Evolutionary conservation across 805 yeast species (phyloP), one percentile per base, ranked within the genome.

Genomic region (Candida qinlingensis): DNA sequence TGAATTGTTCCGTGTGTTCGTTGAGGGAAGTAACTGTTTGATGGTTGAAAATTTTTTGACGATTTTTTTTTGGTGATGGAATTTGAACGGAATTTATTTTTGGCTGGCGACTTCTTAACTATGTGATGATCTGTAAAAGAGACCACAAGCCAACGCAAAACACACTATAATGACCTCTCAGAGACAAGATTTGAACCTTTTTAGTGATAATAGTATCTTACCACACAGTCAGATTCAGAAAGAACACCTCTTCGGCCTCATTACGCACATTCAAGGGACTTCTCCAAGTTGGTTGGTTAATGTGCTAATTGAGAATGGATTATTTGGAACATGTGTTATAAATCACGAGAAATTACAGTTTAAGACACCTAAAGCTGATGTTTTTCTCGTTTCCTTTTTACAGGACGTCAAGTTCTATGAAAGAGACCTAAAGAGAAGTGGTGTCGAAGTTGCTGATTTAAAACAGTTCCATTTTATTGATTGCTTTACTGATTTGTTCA

Each of bases 241-340:
- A 52, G 47, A 49, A 34, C 57, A 70, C 44, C 59, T 71, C 3
- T 46, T 71, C 6, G 49, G 55, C 1, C 50, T 58, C 8, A 53
- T 76, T 2, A 71, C 77, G 0, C 69, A 74, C 42, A 62, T 67
- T 1, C 71, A 69, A 43, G 81, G 85, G 0, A 82, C 86, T 0
- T 73, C 79, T 29, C 81, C 91, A 2, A 62, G 78, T 6, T 85
- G 92, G 92, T 67, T 85, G 37, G 58, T 75, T 4, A 73, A 73
- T 47, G 73, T 81, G 2, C 60, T 85, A 26, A 64, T 82, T 7
- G 88, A 84, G 55, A 71, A 75, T 67, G 51, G 59, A 3, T 42
- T 63, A 7, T 57, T 56, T 41, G 54, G 61, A 7, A 56, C 63
- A 3, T 59, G 66, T 40, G 48, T 46, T 7, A 52, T 57, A 4